These are phyloP conservation scores for Diaporthe amygdali DNA, from an alignment of 2,329 filamentous ascomycete species.

Conservation along the genomic window DNA sequence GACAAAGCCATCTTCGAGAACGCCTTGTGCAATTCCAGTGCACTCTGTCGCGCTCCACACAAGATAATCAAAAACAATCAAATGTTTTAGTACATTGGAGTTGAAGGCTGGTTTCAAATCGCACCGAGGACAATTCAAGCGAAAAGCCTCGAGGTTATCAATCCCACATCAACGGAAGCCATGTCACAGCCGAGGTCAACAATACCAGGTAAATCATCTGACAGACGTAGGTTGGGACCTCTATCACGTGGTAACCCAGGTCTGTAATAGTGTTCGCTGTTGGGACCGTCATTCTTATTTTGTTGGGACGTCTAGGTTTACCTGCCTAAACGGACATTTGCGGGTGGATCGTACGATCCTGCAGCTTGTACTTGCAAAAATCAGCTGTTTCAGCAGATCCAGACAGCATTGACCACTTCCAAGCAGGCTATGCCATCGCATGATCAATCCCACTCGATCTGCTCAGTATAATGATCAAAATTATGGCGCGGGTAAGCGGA, in stretches of 20 bases:
- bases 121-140: no score
- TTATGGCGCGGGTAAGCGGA: neutral
- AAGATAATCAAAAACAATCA: no score
- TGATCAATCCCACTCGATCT: neutral
- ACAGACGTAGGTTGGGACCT: conserved; percentile 2
- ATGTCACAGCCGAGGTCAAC: neutral
- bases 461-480: neutral
- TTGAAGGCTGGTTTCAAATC: no score
- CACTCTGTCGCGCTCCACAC: no score
- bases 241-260: neutral
- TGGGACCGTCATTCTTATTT: neutral
- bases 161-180: neutral
- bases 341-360: conserved; percentile 3
- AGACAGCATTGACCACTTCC: neutral
- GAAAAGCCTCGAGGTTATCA: neutral
- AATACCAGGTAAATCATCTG: conserved; percentile 1
- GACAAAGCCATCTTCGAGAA: neutral
- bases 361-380: neutral
- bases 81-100: neutral
- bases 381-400: conserved; percentile 6
- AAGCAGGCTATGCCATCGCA: neutral
- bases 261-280: neutral
- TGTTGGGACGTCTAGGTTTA: neutral
- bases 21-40: neutral
- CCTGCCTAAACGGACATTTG: neutral